Conservation (phyloP, 768 basidiomycete species). For the Trametes coccinea region DNA sequence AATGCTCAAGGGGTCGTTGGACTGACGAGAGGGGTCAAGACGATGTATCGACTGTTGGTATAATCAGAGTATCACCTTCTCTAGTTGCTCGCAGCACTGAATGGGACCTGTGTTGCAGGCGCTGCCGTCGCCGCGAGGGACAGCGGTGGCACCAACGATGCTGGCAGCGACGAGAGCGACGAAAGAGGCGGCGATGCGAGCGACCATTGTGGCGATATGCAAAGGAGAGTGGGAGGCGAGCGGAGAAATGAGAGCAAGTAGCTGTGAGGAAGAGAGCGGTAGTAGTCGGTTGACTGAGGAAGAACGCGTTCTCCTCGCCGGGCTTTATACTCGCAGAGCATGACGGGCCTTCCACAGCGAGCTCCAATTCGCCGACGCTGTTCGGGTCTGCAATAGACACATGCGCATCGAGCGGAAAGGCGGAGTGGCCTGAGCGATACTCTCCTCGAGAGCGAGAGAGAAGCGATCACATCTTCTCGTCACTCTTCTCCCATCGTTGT, state of each 20-base stretch:
- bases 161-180: conserved; percentile 3
- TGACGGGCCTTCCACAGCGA: no score
- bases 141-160: conserved; percentile 1
- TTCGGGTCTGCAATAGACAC: background rate
- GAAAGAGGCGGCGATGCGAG: conserved; percentile 7
- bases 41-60: no score
- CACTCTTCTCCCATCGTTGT: background rate
- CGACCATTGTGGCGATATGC: conserved; percentile 11
- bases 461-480: background rate
- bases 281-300: conserved; percentile 11
- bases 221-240: background rate
- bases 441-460: background rate
- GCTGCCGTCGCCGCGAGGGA: background rate
- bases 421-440: background rate
- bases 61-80: background rate
- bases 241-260: background rate
- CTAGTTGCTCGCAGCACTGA: conserved; percentile 13
- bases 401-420: background rate
- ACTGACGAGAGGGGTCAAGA: conserved; percentile 19
- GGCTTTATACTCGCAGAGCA: background rate
- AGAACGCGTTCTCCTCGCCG: background rate
- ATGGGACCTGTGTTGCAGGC: conserved; percentile 15
- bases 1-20: background rate
- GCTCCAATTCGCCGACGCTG: background rate
- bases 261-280: conserved; percentile 1